Evolutionary conservation across 352 stramenopile genomes (phyloP).

Genomic region (Globisporangium nodosum): DNA sequence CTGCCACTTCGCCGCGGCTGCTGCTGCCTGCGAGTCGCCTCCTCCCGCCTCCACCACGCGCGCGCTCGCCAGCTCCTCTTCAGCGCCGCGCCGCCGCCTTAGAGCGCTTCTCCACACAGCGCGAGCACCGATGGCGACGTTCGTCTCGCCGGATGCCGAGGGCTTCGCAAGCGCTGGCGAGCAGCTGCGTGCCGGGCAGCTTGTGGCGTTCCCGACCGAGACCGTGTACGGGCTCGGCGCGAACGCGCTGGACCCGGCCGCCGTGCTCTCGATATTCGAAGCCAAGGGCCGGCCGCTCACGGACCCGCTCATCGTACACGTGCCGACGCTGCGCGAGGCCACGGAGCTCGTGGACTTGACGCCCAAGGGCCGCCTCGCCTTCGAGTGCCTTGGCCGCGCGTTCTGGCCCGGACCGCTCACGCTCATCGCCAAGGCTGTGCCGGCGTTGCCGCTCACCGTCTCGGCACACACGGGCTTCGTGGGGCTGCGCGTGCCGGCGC

Average conservation of each 20-base stretch:
- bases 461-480: conserved; percentile 96
- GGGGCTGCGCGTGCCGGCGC: conserved; percentile 92
- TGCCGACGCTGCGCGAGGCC: conserved; percentile 83
- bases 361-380: conserved; percentile 48
- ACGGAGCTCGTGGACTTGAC: conserved; percentile 87
- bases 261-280: conserved; percentile 95
- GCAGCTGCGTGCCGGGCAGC: conserved; percentile 63
- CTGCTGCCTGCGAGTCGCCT: no score
- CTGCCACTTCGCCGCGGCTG: no score
- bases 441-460: conserved; percentile 72
- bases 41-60: not conserved
- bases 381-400: conserved; percentile 74
- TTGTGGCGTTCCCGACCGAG: conserved; percentile 97
- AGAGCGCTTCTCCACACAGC: not conserved
- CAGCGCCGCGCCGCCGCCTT: not conserved
- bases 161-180: conserved; percentile 49
- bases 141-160: conserved; percentile 37
- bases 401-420: conserved; percentile 99
- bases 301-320: conserved; percentile 98
- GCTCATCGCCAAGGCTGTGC: conserved; percentile 91
- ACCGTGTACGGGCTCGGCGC: conserved; percentile 99
- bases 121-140: conserved; percentile 8
- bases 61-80: not conserved
- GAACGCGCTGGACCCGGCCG: conserved; percentile 92
- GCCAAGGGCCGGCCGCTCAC: conserved; percentile 94